These are phyloP conservation scores for Stachybotrys echinatus DNA, from an alignment of 2,329 filamentous ascomycete genomes.

Conservation along the genomic window DNA sequence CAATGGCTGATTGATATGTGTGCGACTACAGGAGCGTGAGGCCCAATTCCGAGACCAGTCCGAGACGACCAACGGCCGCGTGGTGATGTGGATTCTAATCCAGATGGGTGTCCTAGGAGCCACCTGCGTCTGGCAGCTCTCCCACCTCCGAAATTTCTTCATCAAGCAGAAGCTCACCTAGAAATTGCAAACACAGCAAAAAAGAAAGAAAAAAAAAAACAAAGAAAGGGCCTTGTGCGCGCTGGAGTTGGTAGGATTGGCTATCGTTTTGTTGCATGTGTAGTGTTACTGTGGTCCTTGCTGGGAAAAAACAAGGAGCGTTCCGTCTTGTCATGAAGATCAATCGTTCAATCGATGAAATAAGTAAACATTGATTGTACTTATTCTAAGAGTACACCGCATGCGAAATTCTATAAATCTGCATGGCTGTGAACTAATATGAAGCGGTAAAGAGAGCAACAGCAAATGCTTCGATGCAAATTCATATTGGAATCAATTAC, in stretches of 20 bases:
- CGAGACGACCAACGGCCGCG: slow-evolving; percentile 84
- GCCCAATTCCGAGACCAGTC: slow-evolving; percentile 98
- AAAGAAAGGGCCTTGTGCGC: slow-evolving; percentile 8
- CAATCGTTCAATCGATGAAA: no score
- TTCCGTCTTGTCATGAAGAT: not conserved
- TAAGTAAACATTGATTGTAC: not conserved
- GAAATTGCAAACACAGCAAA: no score
- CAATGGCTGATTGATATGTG: not conserved
- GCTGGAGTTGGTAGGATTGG: slow-evolving; percentile 7
- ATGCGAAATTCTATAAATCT: not conserved
- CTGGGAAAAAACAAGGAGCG: not conserved
- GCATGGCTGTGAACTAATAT: not conserved
- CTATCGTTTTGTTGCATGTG: slow-evolving; percentile 8
- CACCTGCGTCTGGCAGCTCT: slow-evolving; percentile 96
- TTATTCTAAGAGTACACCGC: not conserved
- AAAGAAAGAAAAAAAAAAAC: slow-evolving; percentile 5
- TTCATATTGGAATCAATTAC: not conserved
- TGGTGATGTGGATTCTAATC: slow-evolving; percentile 89
- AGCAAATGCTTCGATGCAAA: not conserved
- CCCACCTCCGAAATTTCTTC: slow-evolving; percentile 93
- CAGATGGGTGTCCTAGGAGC: slow-evolving; percentile 78
- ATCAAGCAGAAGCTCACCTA: slow-evolving; percentile 99
- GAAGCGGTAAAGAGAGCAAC: not conserved
- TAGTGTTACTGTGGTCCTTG: not conserved
- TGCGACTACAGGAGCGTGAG: slow-evolving; percentile 71